A percentile compares a stretch with the other conserved stretches of the same genome.
Conservation (phyloP, 768 basidiomycete species). For the Postia placenta region DNA sequence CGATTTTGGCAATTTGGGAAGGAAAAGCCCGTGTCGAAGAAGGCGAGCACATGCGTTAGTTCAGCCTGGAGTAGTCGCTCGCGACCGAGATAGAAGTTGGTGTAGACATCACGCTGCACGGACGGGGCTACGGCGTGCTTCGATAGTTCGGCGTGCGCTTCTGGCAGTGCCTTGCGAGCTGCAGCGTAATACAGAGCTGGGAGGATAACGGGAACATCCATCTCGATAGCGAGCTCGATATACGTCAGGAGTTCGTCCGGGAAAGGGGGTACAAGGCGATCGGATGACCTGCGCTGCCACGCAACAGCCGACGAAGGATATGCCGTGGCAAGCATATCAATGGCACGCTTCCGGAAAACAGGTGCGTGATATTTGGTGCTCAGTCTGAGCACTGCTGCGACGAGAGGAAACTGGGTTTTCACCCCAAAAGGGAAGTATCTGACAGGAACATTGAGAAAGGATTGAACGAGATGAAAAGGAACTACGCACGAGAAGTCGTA, state of each 20-base stretch:
- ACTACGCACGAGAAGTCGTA: constrained; percentile 5
- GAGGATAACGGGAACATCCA: constrained; percentile 10
- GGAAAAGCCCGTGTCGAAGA: neutral
- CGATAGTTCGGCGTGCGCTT: neutral
- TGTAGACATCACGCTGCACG: constrained; percentile 2
- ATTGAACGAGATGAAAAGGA: neutral
- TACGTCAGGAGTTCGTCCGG: constrained; percentile 4
- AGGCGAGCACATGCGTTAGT: neutral
- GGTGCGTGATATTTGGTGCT: constrained; percentile 17
- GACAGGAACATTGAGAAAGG: neutral
- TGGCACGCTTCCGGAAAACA: constrained; percentile 9
- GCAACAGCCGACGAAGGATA: constrained; percentile 11
- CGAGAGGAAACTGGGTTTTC: constrained; percentile 5
- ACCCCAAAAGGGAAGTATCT: constrained; percentile 1
- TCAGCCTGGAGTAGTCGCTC: neutral
- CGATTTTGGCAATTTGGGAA: neutral
- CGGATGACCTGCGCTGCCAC: neutral
- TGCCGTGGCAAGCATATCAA: constrained; percentile 10
- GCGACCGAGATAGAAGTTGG: neutral
- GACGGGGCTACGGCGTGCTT: neutral
- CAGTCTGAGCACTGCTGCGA: constrained; percentile 13
- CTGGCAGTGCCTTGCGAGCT: neutral
- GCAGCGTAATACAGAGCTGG: constrained; percentile 12
- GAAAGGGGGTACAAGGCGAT: constrained; percentile 4
- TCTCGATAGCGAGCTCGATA: constrained; percentile 12